Conservation (phyloP, 441 rosid species). For the Eutrema salsugineum region DNA sequence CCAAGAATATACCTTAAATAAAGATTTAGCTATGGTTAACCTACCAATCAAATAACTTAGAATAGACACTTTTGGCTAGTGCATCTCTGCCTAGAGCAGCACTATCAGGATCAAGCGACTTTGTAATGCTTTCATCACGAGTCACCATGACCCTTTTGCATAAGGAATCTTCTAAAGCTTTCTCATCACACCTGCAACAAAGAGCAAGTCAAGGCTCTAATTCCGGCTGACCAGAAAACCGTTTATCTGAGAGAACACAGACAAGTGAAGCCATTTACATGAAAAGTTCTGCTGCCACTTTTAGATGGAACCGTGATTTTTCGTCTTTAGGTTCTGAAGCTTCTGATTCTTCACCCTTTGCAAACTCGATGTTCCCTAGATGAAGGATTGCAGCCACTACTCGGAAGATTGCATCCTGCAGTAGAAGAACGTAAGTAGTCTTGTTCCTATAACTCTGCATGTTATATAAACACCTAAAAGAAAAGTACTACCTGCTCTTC, state of each 20-base stretch:
- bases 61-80: slow-evolving; percentile 85
- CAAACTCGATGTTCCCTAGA: slow-evolving; percentile 87
- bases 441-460: slow-evolving; percentile 1
- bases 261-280: slow-evolving; percentile 45
- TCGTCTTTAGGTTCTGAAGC: slow-evolving; percentile 82
- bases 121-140: slow-evolving; percentile 94
- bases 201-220: slow-evolving; percentile 15
- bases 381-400: slow-evolving; percentile 97
- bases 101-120: slow-evolving; percentile 78
- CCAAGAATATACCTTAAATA: background rate
- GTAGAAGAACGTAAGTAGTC: slow-evolving; percentile 25
- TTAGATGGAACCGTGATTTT: slow-evolving; percentile 68
- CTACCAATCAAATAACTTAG: slow-evolving; percentile 95
- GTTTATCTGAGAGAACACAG: slow-evolving; percentile 6
- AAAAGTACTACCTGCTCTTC: slow-evolving; percentile 78
- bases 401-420: slow-evolving; percentile 83
- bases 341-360: slow-evolving; percentile 76
- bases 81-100: slow-evolving; percentile 94
- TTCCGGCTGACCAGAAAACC: slow-evolving; percentile 4
- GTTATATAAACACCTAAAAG: slow-evolving; percentile 5
- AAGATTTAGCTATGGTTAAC: slow-evolving; percentile 11
- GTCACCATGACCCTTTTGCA: slow-evolving; percentile 96
- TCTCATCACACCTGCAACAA: slow-evolving; percentile 75
- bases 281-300: slow-evolving; percentile 79
- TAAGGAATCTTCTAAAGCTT: slow-evolving; percentile 80